These are phyloP conservation scores for Xylaria sp. DNA, from an alignment of 495 filamentous ascomycete species.

Conservation along the genomic window DNA sequence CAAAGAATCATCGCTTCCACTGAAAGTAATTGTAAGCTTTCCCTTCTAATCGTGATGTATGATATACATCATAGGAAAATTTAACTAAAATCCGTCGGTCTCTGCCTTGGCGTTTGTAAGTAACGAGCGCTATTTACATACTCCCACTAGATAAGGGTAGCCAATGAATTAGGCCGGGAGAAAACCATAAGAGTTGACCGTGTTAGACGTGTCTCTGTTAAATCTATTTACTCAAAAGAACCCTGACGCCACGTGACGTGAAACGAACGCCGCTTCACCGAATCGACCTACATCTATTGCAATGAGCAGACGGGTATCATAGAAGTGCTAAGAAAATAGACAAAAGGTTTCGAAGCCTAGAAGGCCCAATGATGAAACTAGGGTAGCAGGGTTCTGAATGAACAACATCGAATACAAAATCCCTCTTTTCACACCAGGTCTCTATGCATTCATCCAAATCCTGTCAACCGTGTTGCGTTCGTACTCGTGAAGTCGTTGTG, in stretches of 20 bases:
- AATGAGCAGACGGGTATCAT: constrained; percentile 7
- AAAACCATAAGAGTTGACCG: not conserved
- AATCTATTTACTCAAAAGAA: not conserved
- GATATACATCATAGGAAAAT: not conserved
- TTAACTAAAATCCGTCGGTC: not conserved
- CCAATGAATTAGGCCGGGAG: not conserved
- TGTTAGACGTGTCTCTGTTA: not conserved
- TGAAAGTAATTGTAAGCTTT: not conserved
- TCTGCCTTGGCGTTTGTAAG: not conserved
- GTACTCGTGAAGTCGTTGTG: not conserved
- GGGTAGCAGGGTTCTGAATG: not conserved
- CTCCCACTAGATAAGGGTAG: not conserved
- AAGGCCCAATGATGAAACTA: not conserved
- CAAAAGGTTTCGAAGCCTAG: not conserved
- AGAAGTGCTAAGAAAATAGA: not conserved
- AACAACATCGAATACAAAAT: too few relatives aligned
- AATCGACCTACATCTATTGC: constrained; percentile 1
- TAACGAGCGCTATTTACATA: not conserved
- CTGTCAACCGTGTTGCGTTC: not conserved
- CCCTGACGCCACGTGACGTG: not conserved
- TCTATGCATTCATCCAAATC: not conserved
- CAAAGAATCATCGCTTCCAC: too few relatives aligned
- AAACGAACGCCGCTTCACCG: not conserved
- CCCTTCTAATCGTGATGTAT: not conserved
- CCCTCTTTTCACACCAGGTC: not conserved